Base-by-base conservation (phyloP, 208 protist species). In the Acanthamoeba triangularis region DNA sequence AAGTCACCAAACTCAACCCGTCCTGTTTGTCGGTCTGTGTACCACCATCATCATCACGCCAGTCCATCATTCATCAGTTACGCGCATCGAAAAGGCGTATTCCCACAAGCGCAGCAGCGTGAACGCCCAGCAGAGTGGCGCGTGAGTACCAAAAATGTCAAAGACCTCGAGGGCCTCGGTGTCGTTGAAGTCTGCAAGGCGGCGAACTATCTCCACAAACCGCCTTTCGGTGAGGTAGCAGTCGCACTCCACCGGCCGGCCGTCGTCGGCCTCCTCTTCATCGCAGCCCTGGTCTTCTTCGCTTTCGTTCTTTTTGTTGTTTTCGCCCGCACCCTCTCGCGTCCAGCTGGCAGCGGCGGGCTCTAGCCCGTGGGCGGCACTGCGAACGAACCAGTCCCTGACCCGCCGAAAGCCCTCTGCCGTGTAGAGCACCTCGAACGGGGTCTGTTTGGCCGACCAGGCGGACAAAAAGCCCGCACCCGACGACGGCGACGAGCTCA, bases 341-440 rank as follows among this genome's bases (percentile, higher is more conserved):
- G 10, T 72, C 44, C 44, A 14, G 16, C 37, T 1, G 6, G 30
- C 30, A 0, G 30, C 7, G 41, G 25, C 18, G 6, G 2, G 16
- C 49, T 13, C n/a, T 3, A 33, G 20, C 67, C 54, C 18, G 18
- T 61, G 54, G 3, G n/a, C 52, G 16, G 8, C 6, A 13, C 18
- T 30, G 37, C 44, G 2, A 18, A 5, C 13, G 44, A 90, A 90
- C 82, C 82, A 90, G 5, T 59, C 56, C 82, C 28, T 59, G 52
- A 67, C 54, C 2, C 33, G 47, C 11, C 56, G 52, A n/a, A 67
- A 90, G 82, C 82, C 82, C n/a, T 90, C 82, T 8, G 28, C 30
- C 49, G 82, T 90, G 49, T 90, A 90, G 49, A 90, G 82, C 47
- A 65, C 82, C 52, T 90, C 82, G 82, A 90, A 90, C 44, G 82